Conservation (phyloP, 805 yeast genomes). For the baker's yeast (Saccharomyces cerevisiae) region DNA sequence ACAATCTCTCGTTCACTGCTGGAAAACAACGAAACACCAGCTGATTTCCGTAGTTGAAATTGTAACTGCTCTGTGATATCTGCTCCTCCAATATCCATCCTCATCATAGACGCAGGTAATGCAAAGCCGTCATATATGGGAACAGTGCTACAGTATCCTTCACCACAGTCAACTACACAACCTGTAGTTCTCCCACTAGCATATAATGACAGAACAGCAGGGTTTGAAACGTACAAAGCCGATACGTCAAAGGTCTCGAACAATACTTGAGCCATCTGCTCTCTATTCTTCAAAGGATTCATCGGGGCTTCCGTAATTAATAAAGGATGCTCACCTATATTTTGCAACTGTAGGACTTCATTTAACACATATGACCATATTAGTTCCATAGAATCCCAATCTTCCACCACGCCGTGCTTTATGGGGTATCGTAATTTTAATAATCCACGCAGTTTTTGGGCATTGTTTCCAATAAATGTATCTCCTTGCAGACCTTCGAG, state of each 20-base stretch:
- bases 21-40: conserved; percentile 58
- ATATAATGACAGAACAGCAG: conserved; percentile 77
- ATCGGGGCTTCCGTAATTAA: conserved; percentile 84
- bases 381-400: conserved; percentile 83
- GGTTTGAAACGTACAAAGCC: conserved; percentile 92
- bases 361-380: conserved; percentile 66
- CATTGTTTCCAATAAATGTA: conserved; percentile 64
- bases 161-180: conserved; percentile 83
- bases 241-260: conserved; percentile 85
- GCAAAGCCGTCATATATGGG: conserved; percentile 89
- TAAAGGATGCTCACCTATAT: conserved; percentile 77
- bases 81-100: conserved; percentile 79
- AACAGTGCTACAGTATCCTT: conserved; percentile 81
- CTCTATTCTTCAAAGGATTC: conserved; percentile 78
- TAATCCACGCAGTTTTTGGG: conserved; percentile 74
- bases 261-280: conserved; percentile 86
- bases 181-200: conserved; percentile 91
- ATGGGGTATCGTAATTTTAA: conserved; percentile 64
- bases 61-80: conserved; percentile 75
- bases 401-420: conserved; percentile 64
- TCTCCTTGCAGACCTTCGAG: conserved; percentile 59
- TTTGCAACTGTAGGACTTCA: conserved; percentile 45
- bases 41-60: conserved; percentile 50
- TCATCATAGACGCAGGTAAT: conserved; percentile 57
- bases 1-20: conserved; percentile 81